These are phyloP conservation scores for Blastobotrys ciferrii DNA, from an alignment of 1,139 yeast species.

Conservation along the genomic window DNA sequence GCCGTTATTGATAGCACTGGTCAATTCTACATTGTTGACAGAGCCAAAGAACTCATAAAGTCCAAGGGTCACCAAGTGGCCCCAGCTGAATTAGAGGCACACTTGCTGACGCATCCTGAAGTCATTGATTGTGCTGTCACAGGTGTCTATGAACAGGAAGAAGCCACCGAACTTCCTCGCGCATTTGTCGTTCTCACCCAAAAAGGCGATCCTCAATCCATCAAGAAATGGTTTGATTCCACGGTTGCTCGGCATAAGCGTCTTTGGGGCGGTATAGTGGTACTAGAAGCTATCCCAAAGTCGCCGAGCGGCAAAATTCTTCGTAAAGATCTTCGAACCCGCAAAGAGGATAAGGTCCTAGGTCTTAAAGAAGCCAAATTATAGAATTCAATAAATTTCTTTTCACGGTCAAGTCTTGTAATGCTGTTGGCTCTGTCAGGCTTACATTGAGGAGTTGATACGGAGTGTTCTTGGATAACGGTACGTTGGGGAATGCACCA, in stretches of 20 bases:
- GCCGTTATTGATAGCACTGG: slow-evolving; percentile 55
- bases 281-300: slow-evolving; percentile 39
- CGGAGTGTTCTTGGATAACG: too few species aligned
- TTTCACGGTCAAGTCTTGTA: too few species aligned
- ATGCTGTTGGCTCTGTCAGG: too few species aligned
- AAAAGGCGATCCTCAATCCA: slow-evolving; percentile 25
- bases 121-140: slow-evolving; percentile 39
- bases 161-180: slow-evolving; percentile 40
- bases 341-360: slow-evolving; percentile 24
- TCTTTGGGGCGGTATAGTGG: slow-evolving; percentile 42
- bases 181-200: slow-evolving; percentile 36
- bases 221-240: slow-evolving; percentile 36
- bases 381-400: slow-evolving; percentile 14
- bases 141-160: slow-evolving; percentile 34
- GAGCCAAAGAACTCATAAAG: slow-evolving; percentile 79
- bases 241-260: slow-evolving; percentile 40
- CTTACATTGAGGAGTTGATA: too few species aligned
- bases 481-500: too few species aligned
- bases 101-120: slow-evolving; percentile 48
- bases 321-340: slow-evolving; percentile 33
- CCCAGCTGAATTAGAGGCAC: slow-evolving; percentile 74
- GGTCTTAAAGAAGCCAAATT: slow-evolving; percentile 24
- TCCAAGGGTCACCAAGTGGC: slow-evolving; percentile 82
- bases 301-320: slow-evolving; percentile 42
- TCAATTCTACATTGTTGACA: slow-evolving; percentile 61